phyloP scores from a whole-genome alignment of 768 basidiomycete species.

The Fibroporia radiculosa region DNA sequence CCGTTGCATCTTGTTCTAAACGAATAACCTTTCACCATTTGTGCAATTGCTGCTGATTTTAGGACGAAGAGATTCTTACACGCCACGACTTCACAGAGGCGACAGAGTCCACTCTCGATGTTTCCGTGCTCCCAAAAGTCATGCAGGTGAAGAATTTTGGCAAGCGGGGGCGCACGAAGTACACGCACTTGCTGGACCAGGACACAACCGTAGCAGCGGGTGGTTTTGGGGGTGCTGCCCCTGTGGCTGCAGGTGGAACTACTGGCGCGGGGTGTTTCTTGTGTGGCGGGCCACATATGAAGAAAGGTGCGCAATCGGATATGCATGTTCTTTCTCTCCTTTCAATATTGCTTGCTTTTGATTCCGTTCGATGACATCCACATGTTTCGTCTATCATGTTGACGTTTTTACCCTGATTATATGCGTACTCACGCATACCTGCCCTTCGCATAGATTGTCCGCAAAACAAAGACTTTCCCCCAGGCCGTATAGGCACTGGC shows the following conservation, averaged over 20 bases:
- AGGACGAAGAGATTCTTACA: slow-evolving; percentile 85
- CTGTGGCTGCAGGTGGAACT: slow-evolving; percentile 49
- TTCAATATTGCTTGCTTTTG: too few species aligned
- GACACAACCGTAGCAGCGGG: slow-evolving; percentile 68
- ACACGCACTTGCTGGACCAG: slow-evolving; percentile 92
- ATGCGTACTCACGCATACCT: too few species aligned
- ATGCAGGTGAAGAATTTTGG: slow-evolving; percentile 98
- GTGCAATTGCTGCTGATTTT: too few species aligned
- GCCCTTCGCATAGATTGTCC: slow-evolving; percentile 25
- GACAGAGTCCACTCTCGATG: slow-evolving; percentile 81
- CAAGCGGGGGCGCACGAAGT: slow-evolving; percentile 88
- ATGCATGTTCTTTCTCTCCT: too few species aligned
- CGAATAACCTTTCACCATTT: not conserved
- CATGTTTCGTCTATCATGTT: too few species aligned
- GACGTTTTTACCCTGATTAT: too few species aligned
- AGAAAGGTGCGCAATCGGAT: slow-evolving; percentile 53
- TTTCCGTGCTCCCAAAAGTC: slow-evolving; percentile 83
- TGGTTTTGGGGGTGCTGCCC: slow-evolving; percentile 56
- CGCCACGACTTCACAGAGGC: slow-evolving; percentile 84
- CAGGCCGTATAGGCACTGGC: slow-evolving; percentile 23
- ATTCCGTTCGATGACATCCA: too few species aligned
- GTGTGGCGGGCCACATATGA: slow-evolving; percentile 91
- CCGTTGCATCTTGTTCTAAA: not conserved
- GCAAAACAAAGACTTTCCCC: slow-evolving; percentile 22
- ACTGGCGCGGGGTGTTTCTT: slow-evolving; percentile 72